Evolutionary conservation across 768 basidiomycete genomes (phyloP), one percentile per base, ranked within the genome.

Genomic region (Rhodotorula diobovata): DNA sequence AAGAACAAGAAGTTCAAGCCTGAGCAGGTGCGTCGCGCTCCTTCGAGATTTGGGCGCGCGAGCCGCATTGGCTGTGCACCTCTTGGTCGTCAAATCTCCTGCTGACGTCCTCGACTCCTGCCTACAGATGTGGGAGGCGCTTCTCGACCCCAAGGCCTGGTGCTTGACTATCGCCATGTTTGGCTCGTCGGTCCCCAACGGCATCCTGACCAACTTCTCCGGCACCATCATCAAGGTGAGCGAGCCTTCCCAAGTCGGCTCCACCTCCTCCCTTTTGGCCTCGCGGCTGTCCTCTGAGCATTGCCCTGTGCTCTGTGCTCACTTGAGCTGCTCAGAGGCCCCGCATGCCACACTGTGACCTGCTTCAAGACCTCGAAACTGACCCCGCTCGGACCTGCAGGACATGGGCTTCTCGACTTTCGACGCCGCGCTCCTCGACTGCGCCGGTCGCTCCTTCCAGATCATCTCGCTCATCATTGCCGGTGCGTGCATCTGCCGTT

Each of bases 181-280:
- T 35, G 77, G 77, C n/a, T 73, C 68, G 34, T 76, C 74, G 12
- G 77, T 81, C 10, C 80, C 80, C 55, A 81, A 80, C 73, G 80
- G 80, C 59, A 78, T 81, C 45, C 70, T 81, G 16, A 79, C 80
- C 75, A 79, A 80, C 76, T 81, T 80, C 63, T 76, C 75, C 37
- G 79, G 79, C 2, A 77, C 79, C 21, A 80, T 80, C 76, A 81
- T 81, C 75, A 80, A 76, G 57, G n/a, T n/a, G n/a, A n/a, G n/a
- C n/a, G n/a, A n/a, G n/a, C n/a, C n/a, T n/a, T n/a, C n/a, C n/a
- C n/a, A n/a, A n/a, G n/a, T n/a, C n/a, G n/a, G n/a, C n/a, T n/a
- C n/a, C n/a, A n/a, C n/a, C n/a, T n/a, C n/a, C n/a, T n/a, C n/a
- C n/a, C n/a, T n/a, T n/a, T n/a, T n/a, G n/a, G n/a, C n/a, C n/a